Evolutionary conservation across 257 asterid genomes (phyloP).

Genomic region (Orobanche coerulescens): DNA sequence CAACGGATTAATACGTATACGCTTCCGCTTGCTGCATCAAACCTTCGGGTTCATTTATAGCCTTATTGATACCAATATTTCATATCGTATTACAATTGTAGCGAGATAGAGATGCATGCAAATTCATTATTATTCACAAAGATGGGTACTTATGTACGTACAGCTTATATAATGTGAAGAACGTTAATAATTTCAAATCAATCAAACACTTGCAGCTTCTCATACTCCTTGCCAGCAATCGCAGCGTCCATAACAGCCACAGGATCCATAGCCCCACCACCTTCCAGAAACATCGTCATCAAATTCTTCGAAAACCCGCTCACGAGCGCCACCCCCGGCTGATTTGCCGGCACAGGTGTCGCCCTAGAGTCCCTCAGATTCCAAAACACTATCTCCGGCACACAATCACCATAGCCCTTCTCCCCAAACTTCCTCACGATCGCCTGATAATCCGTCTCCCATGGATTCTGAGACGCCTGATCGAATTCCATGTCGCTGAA

Average conservation of each 20-base stretch:
- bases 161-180: no score
- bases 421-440: conserved; percentile 32
- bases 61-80: no score
- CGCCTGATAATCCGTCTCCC: conserved; percentile 45
- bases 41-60: no score
- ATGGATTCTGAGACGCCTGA: conserved; percentile 20
- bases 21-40: no score
- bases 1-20: no score
- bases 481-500: conserved; percentile 43
- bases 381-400: conserved; percentile 54
- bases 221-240: conserved; percentile 37
- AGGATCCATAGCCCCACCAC: conserved; percentile 22
- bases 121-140: no score
- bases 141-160: no score
- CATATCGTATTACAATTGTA: no score
- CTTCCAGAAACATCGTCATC: conserved; percentile 34
- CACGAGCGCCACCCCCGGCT: conserved; percentile 38
- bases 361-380: conserved; percentile 42
- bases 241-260: conserved; percentile 39
- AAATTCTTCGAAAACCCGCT: conserved; percentile 48
- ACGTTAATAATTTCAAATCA: no score
- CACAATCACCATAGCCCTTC: conserved; percentile 28
- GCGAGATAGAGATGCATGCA: no score
- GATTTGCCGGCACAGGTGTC: conserved; percentile 30
- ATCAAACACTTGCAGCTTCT: conserved; percentile 29